A percentile compares a stretch with the other conserved stretches of the same genome.
These are phyloP conservation scores for Aureobasidium sp. DNA, from an alignment of 2,329 filamentous ascomycete species.

Conservation along the genomic window DNA sequence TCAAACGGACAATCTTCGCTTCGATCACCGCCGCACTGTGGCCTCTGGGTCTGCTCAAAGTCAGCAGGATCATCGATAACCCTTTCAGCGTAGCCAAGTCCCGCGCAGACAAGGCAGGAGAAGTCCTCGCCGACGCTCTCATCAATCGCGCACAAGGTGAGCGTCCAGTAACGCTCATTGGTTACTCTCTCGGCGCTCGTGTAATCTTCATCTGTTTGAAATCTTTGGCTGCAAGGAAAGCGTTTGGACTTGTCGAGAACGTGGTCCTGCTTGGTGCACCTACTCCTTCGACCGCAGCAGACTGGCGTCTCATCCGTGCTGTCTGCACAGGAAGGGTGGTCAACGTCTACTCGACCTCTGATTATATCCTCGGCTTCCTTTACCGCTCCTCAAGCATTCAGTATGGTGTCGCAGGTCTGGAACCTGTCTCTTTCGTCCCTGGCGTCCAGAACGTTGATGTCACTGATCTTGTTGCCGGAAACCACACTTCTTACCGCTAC, in stretches of 20 bases:
- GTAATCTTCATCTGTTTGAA: conserved; percentile 77
- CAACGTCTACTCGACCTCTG: conserved; percentile 82
- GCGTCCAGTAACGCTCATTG: conserved; percentile 30
- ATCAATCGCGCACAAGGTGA: conserved; percentile 35
- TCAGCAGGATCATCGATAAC: conserved; percentile 33
- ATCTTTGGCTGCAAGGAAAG: conserved; percentile 64
- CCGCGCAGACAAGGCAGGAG: conserved; percentile 30
- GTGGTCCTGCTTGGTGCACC: conserved; percentile 78
- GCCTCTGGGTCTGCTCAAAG: conserved; percentile 39
- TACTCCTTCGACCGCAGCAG: conserved; percentile 58
- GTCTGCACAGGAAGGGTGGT: conserved; percentile 76
- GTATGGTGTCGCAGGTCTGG: conserved; percentile 74
- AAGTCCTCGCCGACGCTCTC: conserved; percentile 32
- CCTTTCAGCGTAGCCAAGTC: conserved; percentile 31
- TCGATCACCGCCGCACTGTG: conserved; percentile 39
- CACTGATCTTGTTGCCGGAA: conserved; percentile 39
- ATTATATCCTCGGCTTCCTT: conserved; percentile 78
- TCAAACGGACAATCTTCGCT: conserved; percentile 50
- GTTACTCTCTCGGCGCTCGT: conserved; percentile 33
- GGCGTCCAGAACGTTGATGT: conserved; percentile 55
- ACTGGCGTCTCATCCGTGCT: conserved; percentile 69
- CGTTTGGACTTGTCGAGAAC: conserved; percentile 76
- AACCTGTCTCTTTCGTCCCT: conserved; percentile 57
- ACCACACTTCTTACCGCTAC: conserved; percentile 42
- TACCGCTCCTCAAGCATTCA: conserved; percentile 80